These are phyloP conservation scores for Aspergillus oerlinghausenensis DNA, from an alignment of 2,329 filamentous ascomycete species.

Conservation along the genomic window DNA sequence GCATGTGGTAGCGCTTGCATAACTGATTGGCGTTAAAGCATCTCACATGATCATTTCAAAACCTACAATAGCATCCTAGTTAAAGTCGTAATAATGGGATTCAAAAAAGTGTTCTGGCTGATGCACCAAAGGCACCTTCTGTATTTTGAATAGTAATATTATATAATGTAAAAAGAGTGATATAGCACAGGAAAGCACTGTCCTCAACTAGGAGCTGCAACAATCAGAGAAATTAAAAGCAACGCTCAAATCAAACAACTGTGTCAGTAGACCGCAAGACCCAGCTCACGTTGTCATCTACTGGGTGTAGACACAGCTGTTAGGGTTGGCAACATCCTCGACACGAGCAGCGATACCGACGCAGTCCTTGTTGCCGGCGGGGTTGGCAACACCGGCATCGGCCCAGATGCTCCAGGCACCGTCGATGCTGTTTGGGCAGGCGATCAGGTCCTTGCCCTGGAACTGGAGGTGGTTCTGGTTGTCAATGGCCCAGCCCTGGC, in stretches of 20 bases:
- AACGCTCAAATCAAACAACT: background rate
- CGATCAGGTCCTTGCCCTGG: constrained; percentile 43
- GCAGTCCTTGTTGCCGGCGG: constrained; percentile 31
- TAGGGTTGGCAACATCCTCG: constrained; percentile 16
- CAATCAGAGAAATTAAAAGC: background rate
- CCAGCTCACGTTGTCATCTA: constrained; percentile 8
- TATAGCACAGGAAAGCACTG: background rate
- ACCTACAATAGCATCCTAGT: too few relatives aligned
- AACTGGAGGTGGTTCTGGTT: constrained; percentile 44
- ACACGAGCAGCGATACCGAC: constrained; percentile 29
- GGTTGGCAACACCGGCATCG: constrained; percentile 22
- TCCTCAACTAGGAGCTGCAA: background rate
- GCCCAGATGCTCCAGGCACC: constrained; percentile 40
- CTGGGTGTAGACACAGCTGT: constrained; percentile 24
- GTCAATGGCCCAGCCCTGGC: constrained; percentile 46
- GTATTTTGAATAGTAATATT: background rate
- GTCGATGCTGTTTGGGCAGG: constrained; percentile 48
- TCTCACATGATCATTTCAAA: too few relatives aligned
- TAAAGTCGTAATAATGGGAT: too few relatives aligned
- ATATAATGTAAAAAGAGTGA: background rate
- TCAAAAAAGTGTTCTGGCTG: too few relatives aligned
- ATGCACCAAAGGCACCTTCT: too few relatives aligned
- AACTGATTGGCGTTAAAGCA: too few relatives aligned
- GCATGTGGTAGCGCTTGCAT: too few relatives aligned
- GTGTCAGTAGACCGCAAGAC: background rate